Evolutionary conservation across 495 filamentous ascomycete genomes (phyloP).

Genomic region (Aspergillus incahuasiensis): DNA sequence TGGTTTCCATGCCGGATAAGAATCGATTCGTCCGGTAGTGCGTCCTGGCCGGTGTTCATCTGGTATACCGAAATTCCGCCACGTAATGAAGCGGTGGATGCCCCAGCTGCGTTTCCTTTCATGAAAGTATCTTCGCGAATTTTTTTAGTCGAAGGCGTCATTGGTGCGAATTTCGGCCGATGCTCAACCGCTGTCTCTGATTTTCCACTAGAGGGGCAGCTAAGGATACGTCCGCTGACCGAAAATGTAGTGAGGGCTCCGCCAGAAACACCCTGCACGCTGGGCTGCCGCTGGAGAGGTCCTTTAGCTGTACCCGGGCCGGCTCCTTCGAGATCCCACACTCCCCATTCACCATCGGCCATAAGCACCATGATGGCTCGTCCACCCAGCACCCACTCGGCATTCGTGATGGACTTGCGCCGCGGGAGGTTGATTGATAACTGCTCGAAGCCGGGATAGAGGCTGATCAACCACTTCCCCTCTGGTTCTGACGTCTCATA

Average conservation of each 20-base stretch:
- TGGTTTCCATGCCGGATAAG: slow-evolving; percentile 64
- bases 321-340: slow-evolving; percentile 80
- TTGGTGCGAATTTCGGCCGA: slow-evolving; percentile 63
- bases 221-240: slow-evolving; percentile 62
- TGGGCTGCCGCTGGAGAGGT: slow-evolving; percentile 52
- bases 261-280: slow-evolving; percentile 55
- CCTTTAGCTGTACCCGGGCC: slow-evolving; percentile 49
- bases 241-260: slow-evolving; percentile 63
- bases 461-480: slow-evolving; percentile 60
- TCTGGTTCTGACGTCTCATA: slow-evolving; percentile 33
- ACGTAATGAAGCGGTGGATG: slow-evolving; percentile 32
- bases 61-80: slow-evolving; percentile 64
- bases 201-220: slow-evolving; percentile 24
- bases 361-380: slow-evolving; percentile 71
- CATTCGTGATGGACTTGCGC: slow-evolving; percentile 76
- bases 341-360: slow-evolving; percentile 85
- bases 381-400: slow-evolving; percentile 78
- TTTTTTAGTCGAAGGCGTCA: slow-evolving; percentile 78
- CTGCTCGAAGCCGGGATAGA: slow-evolving; percentile 62
- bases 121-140: slow-evolving; percentile 52
- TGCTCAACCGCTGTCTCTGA: slow-evolving; percentile 33
- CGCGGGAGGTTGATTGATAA: slow-evolving; percentile 32
- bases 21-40: slow-evolving; percentile 57
- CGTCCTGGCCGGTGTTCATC: slow-evolving; percentile 40
- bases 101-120: slow-evolving; percentile 34